Evolutionary conservation across 108 stramenopile genomes (phyloP).

Genomic region (Fragilariopsis cylindrus): DNA sequence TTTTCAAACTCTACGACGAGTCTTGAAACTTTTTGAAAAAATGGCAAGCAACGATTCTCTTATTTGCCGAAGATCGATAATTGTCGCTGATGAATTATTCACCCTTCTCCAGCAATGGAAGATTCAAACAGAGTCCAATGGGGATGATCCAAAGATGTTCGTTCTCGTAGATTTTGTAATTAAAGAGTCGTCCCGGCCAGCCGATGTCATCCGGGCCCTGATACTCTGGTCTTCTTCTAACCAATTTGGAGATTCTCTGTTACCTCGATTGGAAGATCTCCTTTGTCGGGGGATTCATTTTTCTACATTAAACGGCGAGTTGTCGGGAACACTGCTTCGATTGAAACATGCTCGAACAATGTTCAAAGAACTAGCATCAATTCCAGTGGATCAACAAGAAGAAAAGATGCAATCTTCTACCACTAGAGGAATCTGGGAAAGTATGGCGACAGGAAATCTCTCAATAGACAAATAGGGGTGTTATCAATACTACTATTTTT

Average conservation of each 20-base stretch:
- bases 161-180: conserved; percentile 49
- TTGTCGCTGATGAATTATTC: conserved; percentile 31
- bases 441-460: conserved; percentile 46
- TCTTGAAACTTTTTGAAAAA: conserved; percentile 42
- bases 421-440: conserved; percentile 40
- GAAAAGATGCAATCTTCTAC: neutral
- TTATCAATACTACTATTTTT: no score
- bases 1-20: conserved; percentile 34
- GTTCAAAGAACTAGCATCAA: neutral
- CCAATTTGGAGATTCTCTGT: conserved; percentile 41
- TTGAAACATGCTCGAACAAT: conserved; percentile 49
- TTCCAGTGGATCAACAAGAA: no score
- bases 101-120: conserved; percentile 30
- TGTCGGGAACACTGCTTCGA: conserved; percentile 73
- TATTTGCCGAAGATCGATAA: conserved; percentile 20
- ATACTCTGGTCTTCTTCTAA: conserved; percentile 40
- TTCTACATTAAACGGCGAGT: conserved; percentile 48
- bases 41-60: conserved; percentile 29
- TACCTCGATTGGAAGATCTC: conserved; percentile 27
- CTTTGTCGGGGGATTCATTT: conserved; percentile 53
- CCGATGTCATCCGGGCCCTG: conserved; percentile 50
- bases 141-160: conserved; percentile 29
- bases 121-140: neutral
- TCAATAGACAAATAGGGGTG: conserved; percentile 41
- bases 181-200: conserved; percentile 46